A percentile compares a stretch with the other conserved stretches of the same genome.
These are phyloP conservation scores for Tolypocladium cylindrosporum DNA, from an alignment of 2,329 filamentous ascomycete genomes.

Conservation along the genomic window DNA sequence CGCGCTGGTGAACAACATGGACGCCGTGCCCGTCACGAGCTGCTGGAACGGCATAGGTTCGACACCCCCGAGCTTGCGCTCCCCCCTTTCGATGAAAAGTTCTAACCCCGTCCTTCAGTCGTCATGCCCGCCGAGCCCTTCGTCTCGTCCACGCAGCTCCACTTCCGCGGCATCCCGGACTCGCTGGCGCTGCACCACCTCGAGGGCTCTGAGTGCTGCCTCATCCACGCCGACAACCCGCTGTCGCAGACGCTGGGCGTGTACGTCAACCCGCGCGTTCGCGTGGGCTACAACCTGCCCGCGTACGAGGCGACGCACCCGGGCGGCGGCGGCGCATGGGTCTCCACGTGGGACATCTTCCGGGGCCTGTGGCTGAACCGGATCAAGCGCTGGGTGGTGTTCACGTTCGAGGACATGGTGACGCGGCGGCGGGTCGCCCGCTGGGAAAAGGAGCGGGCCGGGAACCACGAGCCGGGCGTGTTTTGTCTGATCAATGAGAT, in stretches of 20 bases:
- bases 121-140: constrained; percentile 47
- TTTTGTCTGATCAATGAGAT: constrained; percentile 52
- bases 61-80: background rate
- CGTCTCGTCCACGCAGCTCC: constrained; percentile 32
- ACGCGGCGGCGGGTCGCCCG: constrained; percentile 26
- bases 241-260: constrained; percentile 43
- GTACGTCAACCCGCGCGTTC: constrained; percentile 59
- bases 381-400: constrained; percentile 30
- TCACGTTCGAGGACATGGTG: constrained; percentile 19
- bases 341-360: constrained; percentile 36
- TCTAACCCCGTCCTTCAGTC: constrained; percentile 14
- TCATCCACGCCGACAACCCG: constrained; percentile 64
- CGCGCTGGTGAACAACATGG: constrained; percentile 37
- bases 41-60: constrained; percentile 36
- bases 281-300: constrained; percentile 50
- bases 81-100: background rate
- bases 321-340: constrained; percentile 25
- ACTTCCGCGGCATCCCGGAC: constrained; percentile 56
- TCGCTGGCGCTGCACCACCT: constrained; percentile 51
- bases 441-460: constrained; percentile 25
- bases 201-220: constrained; percentile 71
- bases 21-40: constrained; percentile 34
- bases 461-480: constrained; percentile 32
- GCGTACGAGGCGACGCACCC: constrained; percentile 43
- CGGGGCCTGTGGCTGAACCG: constrained; percentile 50